A percentile compares a stretch with the other conserved stretches of the same genome.
Conservation (phyloP, 2,329 filamentous ascomycete species). For the Alternaria ethzedia region DNA sequence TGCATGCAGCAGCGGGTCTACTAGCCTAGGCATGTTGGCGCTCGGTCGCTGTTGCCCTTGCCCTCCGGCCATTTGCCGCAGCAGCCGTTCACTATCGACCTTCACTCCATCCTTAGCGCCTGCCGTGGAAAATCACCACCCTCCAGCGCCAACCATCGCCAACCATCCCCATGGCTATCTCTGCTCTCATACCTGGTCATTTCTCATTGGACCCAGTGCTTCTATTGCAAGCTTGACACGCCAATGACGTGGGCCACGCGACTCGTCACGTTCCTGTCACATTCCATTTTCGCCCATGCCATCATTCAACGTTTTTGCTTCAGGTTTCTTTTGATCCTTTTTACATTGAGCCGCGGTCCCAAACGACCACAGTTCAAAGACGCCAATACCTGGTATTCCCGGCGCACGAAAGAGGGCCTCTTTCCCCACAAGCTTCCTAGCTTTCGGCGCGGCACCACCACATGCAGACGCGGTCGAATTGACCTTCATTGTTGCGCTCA, state of each 20-base stretch:
- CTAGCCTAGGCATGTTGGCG: constrained; percentile 14
- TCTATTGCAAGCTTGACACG: not conserved
- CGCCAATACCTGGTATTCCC: not conserved
- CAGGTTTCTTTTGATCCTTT: not conserved
- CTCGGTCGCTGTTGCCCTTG: constrained; percentile 13
- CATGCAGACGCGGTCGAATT: not conserved
- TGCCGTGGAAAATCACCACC: constrained; percentile 1
- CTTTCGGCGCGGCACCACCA: not conserved
- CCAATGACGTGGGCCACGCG: constrained; percentile 16
- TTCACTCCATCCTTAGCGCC: constrained; percentile 10
- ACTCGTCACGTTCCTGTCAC: constrained; percentile 1
- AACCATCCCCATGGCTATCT: constrained; percentile 7
- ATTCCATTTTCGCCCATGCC: not conserved
- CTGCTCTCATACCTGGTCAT: constrained; percentile 6
- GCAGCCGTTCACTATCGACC: constrained; percentile 12
- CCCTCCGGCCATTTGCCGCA: constrained; percentile 20
- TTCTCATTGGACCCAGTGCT: not conserved
- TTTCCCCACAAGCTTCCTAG: not conserved
- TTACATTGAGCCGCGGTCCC: not conserved
- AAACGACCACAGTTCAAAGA: not conserved
- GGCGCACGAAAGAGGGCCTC: not conserved
- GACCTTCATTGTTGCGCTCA: not conserved
- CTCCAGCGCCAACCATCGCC: constrained; percentile 12
- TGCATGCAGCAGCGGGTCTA: constrained; percentile 15
- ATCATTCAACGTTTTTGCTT: not conserved